phyloP scores from a whole-genome alignment of 345 rosid genomes.

The Kandelia obovata region DNA sequence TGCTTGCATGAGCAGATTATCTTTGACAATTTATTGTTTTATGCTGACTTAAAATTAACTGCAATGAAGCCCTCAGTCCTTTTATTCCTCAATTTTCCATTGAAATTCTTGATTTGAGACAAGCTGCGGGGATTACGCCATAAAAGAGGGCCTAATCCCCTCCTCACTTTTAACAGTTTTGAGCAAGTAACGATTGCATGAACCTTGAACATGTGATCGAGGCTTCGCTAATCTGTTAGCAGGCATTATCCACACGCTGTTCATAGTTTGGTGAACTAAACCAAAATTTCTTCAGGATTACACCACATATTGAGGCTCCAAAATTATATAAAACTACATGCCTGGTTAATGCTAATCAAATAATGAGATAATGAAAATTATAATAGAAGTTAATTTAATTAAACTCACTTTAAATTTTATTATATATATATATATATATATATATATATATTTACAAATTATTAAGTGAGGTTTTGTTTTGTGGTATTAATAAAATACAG shows the following conservation, averaged over 20 bases:
- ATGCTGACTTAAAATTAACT: no score
- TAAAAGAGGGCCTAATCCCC: constrained; percentile 22
- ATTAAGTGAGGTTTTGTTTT: no score
- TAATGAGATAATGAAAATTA: no score
- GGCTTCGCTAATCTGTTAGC: constrained; percentile 19
- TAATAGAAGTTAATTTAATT: no score
- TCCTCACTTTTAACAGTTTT: constrained; percentile 15
- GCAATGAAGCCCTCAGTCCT: not conserved
- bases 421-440: no score
- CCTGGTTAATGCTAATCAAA: no score
- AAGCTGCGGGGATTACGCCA: constrained; percentile 28
- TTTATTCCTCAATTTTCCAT: not conserved
- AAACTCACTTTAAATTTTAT: no score
- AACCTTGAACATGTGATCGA: constrained; percentile 27
- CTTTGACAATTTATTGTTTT: no score
- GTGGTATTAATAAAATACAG: no score
- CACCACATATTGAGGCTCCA: not conserved
- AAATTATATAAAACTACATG: not conserved
- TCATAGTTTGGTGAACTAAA: constrained; percentile 17
- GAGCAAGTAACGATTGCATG: constrained; percentile 30
- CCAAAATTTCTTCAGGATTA: constrained; percentile 17
- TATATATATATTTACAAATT: no score
- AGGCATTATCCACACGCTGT: constrained; percentile 14
- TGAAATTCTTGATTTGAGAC: constrained; percentile 3
- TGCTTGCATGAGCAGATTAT: no score